A percentile compares a stretch with the other conserved stretches of the same genome.
Conservation (phyloP, 306 rosid species). For the Abrus pulchellus region DNA sequence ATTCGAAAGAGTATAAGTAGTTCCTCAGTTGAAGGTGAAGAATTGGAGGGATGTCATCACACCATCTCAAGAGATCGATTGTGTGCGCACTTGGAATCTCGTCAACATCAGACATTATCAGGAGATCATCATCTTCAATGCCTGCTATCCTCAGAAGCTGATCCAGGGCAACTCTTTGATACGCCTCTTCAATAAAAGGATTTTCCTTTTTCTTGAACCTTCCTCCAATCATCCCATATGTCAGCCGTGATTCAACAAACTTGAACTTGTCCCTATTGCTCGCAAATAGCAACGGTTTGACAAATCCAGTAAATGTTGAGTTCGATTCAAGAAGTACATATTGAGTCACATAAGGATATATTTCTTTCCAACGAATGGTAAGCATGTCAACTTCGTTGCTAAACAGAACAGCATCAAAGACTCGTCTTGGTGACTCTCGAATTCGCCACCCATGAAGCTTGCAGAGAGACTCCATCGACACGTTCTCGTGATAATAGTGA, state of each 20-base stretch:
- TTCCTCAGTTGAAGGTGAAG: constrained; percentile 82
- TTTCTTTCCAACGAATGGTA: constrained; percentile 85
- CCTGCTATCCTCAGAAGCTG: constrained; percentile 81
- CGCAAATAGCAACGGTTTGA: constrained; percentile 71
- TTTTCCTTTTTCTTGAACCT: constrained; percentile 80
- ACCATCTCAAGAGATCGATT: constrained; percentile 91
- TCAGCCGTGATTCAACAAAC: constrained; percentile 73
- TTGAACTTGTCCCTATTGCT: constrained; percentile 65
- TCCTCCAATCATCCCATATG: constrained; percentile 75
- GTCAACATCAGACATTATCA: constrained; percentile 94
- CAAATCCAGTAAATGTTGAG: constrained; percentile 80
- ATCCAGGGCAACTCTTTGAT: constrained; percentile 86
- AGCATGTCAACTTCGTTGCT: constrained; percentile 88
- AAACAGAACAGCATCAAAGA: constrained; percentile 88
- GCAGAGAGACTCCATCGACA: constrained; percentile 84
- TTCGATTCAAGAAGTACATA: constrained; percentile 89
- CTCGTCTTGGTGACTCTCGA: constrained; percentile 85
- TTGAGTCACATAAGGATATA: constrained; percentile 76
- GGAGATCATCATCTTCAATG: constrained; percentile 87
- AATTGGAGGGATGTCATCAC: constrained; percentile 70
- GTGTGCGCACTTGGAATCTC: constrained; percentile 97
- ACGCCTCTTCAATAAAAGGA: constrained; percentile 91
- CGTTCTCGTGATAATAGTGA: constrained; percentile 82
- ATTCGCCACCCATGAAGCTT: constrained; percentile 88
- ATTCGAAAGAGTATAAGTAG: constrained; percentile 89